Conservation (phyloP, 257 asterid genomes). For the Henckelia pumila region DNA sequence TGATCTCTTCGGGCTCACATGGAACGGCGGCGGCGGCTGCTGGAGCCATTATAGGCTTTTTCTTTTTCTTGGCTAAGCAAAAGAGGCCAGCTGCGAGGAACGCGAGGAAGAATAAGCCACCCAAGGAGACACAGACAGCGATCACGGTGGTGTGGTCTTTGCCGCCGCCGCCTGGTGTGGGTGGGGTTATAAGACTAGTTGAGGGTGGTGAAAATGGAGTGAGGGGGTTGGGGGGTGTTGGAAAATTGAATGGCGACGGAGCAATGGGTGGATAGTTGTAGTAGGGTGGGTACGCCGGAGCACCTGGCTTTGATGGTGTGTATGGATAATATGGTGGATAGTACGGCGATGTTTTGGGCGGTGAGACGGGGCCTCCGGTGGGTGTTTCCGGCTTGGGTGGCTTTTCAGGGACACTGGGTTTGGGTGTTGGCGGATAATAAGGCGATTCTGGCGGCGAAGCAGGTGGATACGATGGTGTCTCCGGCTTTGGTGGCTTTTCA, state of each 20-base stretch:
- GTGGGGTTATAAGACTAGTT: too few relatives aligned
- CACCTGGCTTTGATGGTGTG: neutral
- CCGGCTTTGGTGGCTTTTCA: too few relatives aligned
- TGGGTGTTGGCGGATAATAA: too few relatives aligned
- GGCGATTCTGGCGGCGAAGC: too few relatives aligned
- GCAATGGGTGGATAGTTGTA: conserved; percentile 15
- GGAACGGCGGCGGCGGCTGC: conserved; percentile 34
- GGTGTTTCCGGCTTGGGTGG: too few relatives aligned
- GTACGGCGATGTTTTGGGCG: too few relatives aligned
- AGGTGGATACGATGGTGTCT: neutral
- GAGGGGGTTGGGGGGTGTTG: conserved; percentile 21
- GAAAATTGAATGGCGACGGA: conserved; percentile 17
- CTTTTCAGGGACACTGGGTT: too few relatives aligned
- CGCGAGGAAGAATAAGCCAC: conserved; percentile 64
- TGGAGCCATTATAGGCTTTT: conserved; percentile 50
- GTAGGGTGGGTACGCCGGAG: neutral
- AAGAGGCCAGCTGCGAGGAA: conserved; percentile 62
- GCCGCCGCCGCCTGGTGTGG: conserved; percentile 22
- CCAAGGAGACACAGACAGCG: conserved; percentile 29
- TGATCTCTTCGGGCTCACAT: conserved; percentile 27
- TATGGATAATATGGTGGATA: neutral
- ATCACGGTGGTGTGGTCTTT: conserved; percentile 14
- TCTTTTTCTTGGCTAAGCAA: conserved; percentile 66
- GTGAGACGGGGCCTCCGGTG: too few relatives aligned
- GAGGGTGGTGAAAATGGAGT: conserved; percentile 21